Base-by-base conservation (phyloP, 345 rosid species). In the Anacardium occidentale region DNA sequence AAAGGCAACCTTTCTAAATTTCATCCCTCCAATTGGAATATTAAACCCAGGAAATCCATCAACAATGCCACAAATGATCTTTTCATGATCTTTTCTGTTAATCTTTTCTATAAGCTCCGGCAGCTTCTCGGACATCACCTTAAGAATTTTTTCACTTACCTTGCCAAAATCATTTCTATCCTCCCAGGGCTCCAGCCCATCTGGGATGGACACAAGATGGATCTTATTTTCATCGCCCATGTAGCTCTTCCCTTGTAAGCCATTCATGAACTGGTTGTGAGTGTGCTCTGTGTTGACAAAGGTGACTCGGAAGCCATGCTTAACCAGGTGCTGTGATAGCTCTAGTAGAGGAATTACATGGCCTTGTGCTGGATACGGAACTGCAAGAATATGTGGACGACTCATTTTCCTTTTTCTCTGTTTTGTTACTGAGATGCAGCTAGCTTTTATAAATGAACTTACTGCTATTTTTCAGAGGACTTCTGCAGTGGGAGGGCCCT, bases 211-310 rank as follows among this genome's bases (percentile, higher is more conserved):
- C 2, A 47, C 68, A 40, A 64, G 3, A 12, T 7, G 37, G 37
- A 64, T 64, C 24, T 24, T 1, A 48, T 37, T 37, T 37, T 37
- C 40, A 37, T 24, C 40, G 5, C 20, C 55, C 10, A 45, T 22
- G 8, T 7, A 64, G 4, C 22, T 22, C 18, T 64, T 48, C 12
- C 24, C 53, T 1, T 12, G 55, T 7, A 64, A 64, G 24, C 21
- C 6, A 10, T 20, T 48, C 55, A 64, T 15, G 1, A 64, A 21
- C 40, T 54, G 26, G 13, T 64, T 3, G 55, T 45, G 55, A 48
- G 24, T 24, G 22, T 51, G 58, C 8, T 78, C 72, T 3, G 75
- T 24, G 75, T 78, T 78, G 4, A 74, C 64, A 66, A 78, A 70
- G 9, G 73, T 65, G 65, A 74, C 45, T 50, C 20, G 65, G 64